Evolutionary conservation across 371 early-diverging fungal species (phyloP).

Genomic region (Choanephora cucurbitarum): DNA sequence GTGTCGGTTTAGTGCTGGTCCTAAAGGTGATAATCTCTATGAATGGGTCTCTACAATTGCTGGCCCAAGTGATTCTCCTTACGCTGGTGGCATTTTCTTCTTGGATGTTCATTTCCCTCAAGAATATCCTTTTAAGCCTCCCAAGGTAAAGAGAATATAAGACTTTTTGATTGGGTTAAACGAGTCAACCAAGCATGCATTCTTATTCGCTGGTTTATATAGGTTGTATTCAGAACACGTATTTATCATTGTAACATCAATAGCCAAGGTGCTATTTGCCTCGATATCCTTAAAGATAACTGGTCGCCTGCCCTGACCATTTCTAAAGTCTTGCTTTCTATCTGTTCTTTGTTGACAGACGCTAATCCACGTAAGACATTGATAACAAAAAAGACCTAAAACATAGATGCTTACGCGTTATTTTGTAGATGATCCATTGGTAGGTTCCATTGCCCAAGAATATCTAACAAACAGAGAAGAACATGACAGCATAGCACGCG

Average conservation of each 20-base stretch:
- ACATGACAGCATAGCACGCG: slow-evolving; percentile 90
- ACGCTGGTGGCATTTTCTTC: slow-evolving; percentile 93
- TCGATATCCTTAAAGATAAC: slow-evolving; percentile 97
- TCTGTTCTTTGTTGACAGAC: slow-evolving; percentile 97
- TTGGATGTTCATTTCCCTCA: slow-evolving; percentile 97
- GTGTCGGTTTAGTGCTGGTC: slow-evolving; percentile 77
- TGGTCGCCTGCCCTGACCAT: slow-evolving; percentile 99
- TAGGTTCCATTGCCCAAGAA: slow-evolving; percentile 92
- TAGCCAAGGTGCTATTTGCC: slow-evolving; percentile 97
- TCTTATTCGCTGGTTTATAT: slow-evolving; percentile 3
- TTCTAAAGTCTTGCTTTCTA: slow-evolving; percentile 96
- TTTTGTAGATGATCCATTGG: slow-evolving; percentile 84
- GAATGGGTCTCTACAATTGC: slow-evolving; percentile 96
- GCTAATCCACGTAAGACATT: slow-evolving; percentile 85
- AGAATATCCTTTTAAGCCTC: slow-evolving; percentile 99
- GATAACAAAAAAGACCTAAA: not conserved
- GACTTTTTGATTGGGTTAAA: no score
- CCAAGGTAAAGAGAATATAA: slow-evolving; percentile 64
- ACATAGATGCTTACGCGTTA: slow-evolving; percentile 1
- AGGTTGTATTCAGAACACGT: slow-evolving; percentile 92
- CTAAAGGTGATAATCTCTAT: slow-evolving; percentile 94
- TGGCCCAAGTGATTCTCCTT: slow-evolving; percentile 86
- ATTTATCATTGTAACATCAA: slow-evolving; percentile 99
- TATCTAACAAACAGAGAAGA: slow-evolving; percentile 84
- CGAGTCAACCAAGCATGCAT: not conserved